These are phyloP conservation scores for Schoenoplectus tabernaemontani DNA, from an alignment of 202 grass and related monocot species.

Conservation along the genomic window DNA sequence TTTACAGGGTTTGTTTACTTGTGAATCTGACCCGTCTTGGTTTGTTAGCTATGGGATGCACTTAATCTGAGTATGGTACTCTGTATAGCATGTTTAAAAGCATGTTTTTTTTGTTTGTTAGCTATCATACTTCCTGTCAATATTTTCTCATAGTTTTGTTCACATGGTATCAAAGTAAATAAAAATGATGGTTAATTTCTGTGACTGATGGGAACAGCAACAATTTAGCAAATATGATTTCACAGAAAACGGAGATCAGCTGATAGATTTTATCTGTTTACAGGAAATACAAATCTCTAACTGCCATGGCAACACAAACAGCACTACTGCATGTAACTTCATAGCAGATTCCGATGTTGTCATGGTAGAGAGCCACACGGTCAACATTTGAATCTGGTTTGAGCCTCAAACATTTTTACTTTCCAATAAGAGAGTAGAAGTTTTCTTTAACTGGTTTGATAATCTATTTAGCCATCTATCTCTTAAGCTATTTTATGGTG, in stretches of 20 bases:
- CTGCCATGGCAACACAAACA: neutral
- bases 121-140: too few relatives aligned
- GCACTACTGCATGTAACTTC: neutral
- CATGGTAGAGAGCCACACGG: constrained; percentile 6
- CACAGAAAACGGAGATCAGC: neutral
- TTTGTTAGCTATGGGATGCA: too few relatives aligned
- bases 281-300: neutral
- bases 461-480: neutral
- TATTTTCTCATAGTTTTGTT: too few relatives aligned
- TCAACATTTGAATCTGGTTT: neutral
- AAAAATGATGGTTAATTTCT: too few relatives aligned
- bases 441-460: neutral
- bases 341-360: neutral
- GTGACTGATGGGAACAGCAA: neutral
- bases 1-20: too few relatives aligned
- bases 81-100: too few relatives aligned
- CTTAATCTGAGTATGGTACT: too few relatives aligned
- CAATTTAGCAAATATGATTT: too few relatives aligned
- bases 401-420: neutral
- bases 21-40: too few relatives aligned
- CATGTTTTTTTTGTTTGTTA: too few relatives aligned
- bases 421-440: neutral
- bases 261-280: neutral
- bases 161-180: too few relatives aligned
- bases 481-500: neutral